Evolutionary conservation across 2,329 filamentous ascomycete genomes (phyloP), one percentile per base, ranked within the genome.

Genomic region (Sordariomycetes sp.): DNA sequence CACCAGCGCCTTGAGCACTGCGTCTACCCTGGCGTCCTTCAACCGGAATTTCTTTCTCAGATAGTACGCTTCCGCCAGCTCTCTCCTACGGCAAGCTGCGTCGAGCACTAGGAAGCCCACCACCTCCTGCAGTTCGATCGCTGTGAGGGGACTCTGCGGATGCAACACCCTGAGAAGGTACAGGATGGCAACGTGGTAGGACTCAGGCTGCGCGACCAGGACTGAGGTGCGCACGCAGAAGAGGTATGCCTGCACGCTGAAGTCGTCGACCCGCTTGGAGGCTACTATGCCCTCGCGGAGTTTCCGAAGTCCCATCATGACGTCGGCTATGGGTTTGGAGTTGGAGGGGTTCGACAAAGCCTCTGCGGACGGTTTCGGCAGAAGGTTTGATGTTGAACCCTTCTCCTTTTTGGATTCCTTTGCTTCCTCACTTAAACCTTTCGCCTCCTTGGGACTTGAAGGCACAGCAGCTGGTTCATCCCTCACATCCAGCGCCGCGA

Each of bases 161-260:
- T 93, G 83, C 40, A 96, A 78, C 7, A 63, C 61, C 29, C 78
- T 71, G 10, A 98, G 66, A 3, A 95, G 71, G 47, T 94, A 78
- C 25, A 83, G 71, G 16, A 96, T 74, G 2, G 90, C 86, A 0
- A 90, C 86, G 42, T 90, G 82, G 55, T 96, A 98, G 2, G 87
- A 87, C 46, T 94, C 86, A 46, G 82, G 83, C 46, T 93, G 81
- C 42, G 79, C 77, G 37, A 82, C 77, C 21, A 94, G 72, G 41
- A 98, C 80, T 17, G 84, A 79, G 18, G 88, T 70, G 35, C 88
- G 82, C 47, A 94, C 85, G 48, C 85, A 86, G 66, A 96, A 96
- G 41, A 94, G 77, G 59, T 96, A 94, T 12, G 80, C 85, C 46
- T 87, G 79, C n/a, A 83, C 77, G 2, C 90, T 80, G 57, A 98